Evolutionary conservation across 257 asterid genomes (phyloP).

Genomic region (Plantago ovata): DNA sequence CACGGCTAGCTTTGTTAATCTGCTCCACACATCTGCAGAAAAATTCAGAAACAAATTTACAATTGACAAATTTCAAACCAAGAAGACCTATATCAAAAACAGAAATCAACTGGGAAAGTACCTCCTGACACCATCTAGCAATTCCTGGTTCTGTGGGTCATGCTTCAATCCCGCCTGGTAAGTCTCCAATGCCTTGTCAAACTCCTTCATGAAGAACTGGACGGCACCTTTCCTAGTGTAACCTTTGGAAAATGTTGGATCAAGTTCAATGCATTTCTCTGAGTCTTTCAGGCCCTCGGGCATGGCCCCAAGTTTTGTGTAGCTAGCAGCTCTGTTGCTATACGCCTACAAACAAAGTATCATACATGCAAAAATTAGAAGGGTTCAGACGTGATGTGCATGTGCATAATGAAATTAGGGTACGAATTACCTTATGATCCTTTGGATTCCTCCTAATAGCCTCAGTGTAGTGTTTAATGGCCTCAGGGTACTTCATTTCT

Average conservation of each 20-base stretch:
- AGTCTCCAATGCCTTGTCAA: conserved; percentile 82
- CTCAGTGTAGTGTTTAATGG: conserved; percentile 77
- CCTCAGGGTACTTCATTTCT: conserved; percentile 91
- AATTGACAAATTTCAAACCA: too few species aligned
- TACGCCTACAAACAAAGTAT: conserved; percentile 49
- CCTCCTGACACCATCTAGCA: conserved; percentile 87
- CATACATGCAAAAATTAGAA: not conserved
- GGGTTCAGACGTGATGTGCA: not conserved
- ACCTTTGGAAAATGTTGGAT: conserved; percentile 77
- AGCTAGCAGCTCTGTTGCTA: conserved; percentile 92
- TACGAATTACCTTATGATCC: conserved; percentile 53
- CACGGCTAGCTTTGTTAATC: conserved; percentile 84
- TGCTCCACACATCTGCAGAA: conserved; percentile 73
- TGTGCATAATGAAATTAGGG: not conserved
- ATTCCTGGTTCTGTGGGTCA: conserved; percentile 72
- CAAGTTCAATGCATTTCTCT: conserved; percentile 88
- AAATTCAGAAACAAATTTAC: not conserved
- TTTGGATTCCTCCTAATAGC: conserved; percentile 77
- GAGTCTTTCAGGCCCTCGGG: conserved; percentile 96
- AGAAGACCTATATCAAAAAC: not conserved
- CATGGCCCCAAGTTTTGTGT: conserved; percentile 85
- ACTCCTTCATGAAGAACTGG: conserved; percentile 91
- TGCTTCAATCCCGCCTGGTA: conserved; percentile 86
- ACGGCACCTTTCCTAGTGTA: conserved; percentile 85
- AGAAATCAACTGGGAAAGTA: not conserved